phyloP scores from a whole-genome alignment of 164 flowering plant genomes.

The Magnolia changhungtana region DNA sequence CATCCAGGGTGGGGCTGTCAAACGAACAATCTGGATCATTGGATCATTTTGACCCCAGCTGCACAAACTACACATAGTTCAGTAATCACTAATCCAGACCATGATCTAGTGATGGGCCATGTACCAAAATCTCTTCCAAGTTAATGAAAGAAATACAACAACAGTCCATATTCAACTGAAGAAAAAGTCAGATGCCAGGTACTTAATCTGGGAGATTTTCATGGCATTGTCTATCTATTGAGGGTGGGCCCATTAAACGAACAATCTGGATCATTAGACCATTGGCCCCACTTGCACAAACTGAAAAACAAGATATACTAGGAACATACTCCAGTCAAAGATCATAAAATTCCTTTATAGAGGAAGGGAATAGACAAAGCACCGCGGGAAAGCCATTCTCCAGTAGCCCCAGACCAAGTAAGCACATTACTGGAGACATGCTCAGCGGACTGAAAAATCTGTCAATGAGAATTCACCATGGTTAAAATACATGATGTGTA shows the following conservation, averaged over 20 bases:
- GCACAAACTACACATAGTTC: background rate
- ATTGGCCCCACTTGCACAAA: background rate
- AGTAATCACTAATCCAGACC: background rate
- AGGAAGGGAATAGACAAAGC: background rate
- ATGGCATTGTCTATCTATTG: too few species aligned
- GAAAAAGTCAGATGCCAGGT: too few species aligned
- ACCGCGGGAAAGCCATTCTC: conserved; percentile 16
- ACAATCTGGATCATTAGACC: background rate
- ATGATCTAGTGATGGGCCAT: too few species aligned
- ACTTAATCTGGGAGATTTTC: too few species aligned
- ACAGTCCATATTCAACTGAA: background rate
- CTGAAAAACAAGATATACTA: background rate
- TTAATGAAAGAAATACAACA: background rate
- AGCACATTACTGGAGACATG: conserved; percentile 16
- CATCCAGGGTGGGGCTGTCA: too few species aligned
- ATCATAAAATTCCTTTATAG: background rate
- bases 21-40: too few species aligned
- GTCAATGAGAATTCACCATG: background rate
- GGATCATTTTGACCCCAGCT: background rate
- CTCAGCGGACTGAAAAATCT: conserved; percentile 19
- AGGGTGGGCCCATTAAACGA: background rate
- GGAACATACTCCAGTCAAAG: background rate
- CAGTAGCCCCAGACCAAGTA: conserved; percentile 14
- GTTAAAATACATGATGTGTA: background rate
- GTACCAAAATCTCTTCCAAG: background rate